phyloP scores from a whole-genome alignment of 352 stramenopile genomes.

The Phytophthora ohioensis region DNA sequence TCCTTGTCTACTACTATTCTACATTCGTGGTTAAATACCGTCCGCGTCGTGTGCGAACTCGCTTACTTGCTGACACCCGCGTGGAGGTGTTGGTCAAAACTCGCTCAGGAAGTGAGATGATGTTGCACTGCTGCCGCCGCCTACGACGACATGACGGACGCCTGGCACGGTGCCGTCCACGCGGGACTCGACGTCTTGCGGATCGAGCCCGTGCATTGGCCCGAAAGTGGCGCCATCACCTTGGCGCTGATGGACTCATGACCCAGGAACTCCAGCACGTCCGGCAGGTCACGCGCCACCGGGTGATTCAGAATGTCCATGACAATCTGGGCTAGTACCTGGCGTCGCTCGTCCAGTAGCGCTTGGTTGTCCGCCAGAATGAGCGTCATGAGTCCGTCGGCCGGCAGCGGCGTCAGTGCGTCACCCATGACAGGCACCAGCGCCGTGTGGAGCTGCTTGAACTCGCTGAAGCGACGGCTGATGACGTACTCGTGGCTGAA shows the following conservation, averaged over 20 bases:
- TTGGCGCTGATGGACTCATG: conserved; percentile 63
- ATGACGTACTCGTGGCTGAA: conserved; percentile 64
- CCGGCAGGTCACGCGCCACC: conserved; percentile 56
- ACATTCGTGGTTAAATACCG: conserved; percentile 43
- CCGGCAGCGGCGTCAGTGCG: conserved; percentile 60
- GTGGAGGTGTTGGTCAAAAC: conserved; percentile 2
- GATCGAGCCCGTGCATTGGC: conserved; percentile 74
- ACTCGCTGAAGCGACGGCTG: conserved; percentile 72
- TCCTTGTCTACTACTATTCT: conserved; percentile 21
- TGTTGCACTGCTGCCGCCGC: background rate
- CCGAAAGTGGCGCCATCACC: conserved; percentile 37
- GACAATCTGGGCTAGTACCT: conserved; percentile 68
- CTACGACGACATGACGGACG: conserved; percentile 31
- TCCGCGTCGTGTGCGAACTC: background rate
- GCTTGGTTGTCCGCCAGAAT: conserved; percentile 76
- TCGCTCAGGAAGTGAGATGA: conserved; percentile 1
- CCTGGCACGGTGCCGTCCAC: conserved; percentile 46
- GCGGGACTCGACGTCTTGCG: conserved; percentile 75
- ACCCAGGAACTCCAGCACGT: conserved; percentile 76
- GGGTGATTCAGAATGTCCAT: conserved; percentile 68
- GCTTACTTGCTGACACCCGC: background rate
- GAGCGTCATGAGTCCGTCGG: conserved; percentile 70
- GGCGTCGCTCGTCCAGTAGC: conserved; percentile 69
- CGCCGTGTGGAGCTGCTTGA: conserved; percentile 69
- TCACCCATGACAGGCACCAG: conserved; percentile 57